These are phyloP conservation scores for Verticillium isaacii DNA, from an alignment of 2,329 filamentous ascomycete genomes.

Conservation along the genomic window DNA sequence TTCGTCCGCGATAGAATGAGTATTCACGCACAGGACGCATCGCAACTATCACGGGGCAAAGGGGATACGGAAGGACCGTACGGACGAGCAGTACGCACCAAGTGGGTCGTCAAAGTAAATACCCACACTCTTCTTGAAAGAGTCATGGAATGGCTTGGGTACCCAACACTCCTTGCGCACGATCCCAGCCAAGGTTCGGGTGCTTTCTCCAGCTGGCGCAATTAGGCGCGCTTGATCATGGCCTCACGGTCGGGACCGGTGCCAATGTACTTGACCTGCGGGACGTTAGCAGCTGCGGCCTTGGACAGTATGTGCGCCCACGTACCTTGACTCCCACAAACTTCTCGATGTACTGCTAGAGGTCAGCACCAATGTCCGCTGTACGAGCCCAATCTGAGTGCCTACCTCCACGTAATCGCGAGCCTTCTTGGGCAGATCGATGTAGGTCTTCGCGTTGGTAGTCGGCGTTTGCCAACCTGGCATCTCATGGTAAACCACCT, in stretches of 20 bases:
- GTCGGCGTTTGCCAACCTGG: slow-evolving; percentile 66
- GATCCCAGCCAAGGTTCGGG: slow-evolving; percentile 6
- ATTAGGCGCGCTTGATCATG: slow-evolving; percentile 43
- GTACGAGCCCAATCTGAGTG: slow-evolving; percentile 7
- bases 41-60: slow-evolving; percentile 5
- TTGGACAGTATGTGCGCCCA: slow-evolving; percentile 9
- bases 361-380: slow-evolving; percentile 10
- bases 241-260: slow-evolving; percentile 61
- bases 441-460: slow-evolving; percentile 53
- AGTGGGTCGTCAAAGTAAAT: slow-evolving; percentile 3
- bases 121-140: background rate
- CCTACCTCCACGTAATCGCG: slow-evolving; percentile 55
- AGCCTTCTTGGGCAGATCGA: slow-evolving; percentile 60
- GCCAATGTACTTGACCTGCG: slow-evolving; percentile 56
- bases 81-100: background rate
- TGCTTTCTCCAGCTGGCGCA: slow-evolving; percentile 4
- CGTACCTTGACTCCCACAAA: slow-evolving; percentile 53
- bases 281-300: slow-evolving; percentile 14
- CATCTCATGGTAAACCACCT: slow-evolving; percentile 64
- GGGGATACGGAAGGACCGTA: background rate
- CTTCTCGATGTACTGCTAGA: slow-evolving; percentile 52
- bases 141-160: slow-evolving; percentile 4
- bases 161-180: slow-evolving; percentile 7
- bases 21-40: slow-evolving; percentile 5
- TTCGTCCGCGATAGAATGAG: slow-evolving; percentile 4